These are phyloP conservation scores for Chaetomiaceae sp. DNA, from an alignment of 2,329 filamentous ascomycete species.

Conservation along the genomic window DNA sequence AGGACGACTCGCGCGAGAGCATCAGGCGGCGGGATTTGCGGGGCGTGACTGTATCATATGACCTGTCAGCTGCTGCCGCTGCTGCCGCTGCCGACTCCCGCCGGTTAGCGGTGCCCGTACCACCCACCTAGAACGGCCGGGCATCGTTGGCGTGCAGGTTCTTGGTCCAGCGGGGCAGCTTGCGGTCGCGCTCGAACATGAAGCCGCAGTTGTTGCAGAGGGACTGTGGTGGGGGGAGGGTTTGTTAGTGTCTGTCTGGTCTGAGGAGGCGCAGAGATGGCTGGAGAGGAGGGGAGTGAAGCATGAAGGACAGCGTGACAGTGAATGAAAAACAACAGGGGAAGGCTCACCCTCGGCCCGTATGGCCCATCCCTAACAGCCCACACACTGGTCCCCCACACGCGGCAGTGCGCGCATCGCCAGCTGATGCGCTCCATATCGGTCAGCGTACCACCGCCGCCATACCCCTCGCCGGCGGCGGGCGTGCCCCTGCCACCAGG, in stretches of 20 bases:
- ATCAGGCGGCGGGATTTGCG: constrained; percentile 2
- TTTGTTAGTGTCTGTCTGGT: constrained; percentile 21
- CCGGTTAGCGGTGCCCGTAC: background rate
- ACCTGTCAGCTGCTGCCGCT: background rate
- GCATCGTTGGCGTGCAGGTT: constrained; percentile 53
- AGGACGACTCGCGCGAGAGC: constrained; percentile 4
- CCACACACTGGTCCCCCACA: constrained; percentile 91
- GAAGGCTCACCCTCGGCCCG: constrained; percentile 67
- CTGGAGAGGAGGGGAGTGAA: background rate
- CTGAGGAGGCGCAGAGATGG: background rate
- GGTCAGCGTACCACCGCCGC: constrained; percentile 59
- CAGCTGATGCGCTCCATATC: constrained; percentile 77
- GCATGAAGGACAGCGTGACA: no score
- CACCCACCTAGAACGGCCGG: constrained; percentile 25
- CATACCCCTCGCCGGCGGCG: constrained; percentile 64
- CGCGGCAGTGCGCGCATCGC: constrained; percentile 81
- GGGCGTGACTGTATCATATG: background rate
- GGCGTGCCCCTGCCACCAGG: constrained; percentile 73
- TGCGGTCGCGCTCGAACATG: constrained; percentile 80
- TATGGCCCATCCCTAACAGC: constrained; percentile 86
- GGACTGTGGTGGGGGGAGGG: no score
- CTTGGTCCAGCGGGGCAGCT: constrained; percentile 71
- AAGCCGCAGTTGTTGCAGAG: constrained; percentile 93
- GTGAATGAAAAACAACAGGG: constrained; percentile 7
- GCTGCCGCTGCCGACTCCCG: background rate